These are phyloP conservation scores for Diaporthe ampelina DNA, from an alignment of 2,329 filamentous ascomycete genomes.

Conservation along the genomic window DNA sequence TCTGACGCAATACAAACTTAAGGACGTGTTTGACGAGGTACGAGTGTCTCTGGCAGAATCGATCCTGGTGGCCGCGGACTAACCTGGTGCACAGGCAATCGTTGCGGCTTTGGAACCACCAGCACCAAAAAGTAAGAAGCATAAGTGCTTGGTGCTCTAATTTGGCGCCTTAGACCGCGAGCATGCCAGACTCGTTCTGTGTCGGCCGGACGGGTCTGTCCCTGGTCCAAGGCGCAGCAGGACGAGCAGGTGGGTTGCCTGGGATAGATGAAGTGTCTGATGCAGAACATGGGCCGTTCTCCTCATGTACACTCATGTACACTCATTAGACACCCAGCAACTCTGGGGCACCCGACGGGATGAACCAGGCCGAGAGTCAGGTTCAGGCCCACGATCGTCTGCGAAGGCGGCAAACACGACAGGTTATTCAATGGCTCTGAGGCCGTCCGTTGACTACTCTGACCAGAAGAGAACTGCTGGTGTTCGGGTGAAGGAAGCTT, in stretches of 20 bases:
- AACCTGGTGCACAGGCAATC: slow-evolving; percentile 76
- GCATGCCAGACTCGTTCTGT: slow-evolving; percentile 12
- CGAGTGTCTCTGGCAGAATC: slow-evolving; percentile 46
- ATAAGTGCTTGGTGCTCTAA: slow-evolving; percentile 80
- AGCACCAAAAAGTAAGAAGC: slow-evolving; percentile 81
- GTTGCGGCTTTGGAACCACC: slow-evolving; percentile 94
- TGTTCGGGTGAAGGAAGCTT: slow-evolving; percentile 33
- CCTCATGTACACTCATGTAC: slow-evolving; percentile 17
- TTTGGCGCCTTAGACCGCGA: slow-evolving; percentile 18
- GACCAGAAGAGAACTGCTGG: slow-evolving; percentile 33
- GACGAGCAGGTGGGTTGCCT: slow-evolving; percentile 34
- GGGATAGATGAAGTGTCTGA: slow-evolving; percentile 37
- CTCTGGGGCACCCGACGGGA: slow-evolving; percentile 24
- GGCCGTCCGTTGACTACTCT: slow-evolving; percentile 21
- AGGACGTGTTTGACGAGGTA: slow-evolving; percentile 99
- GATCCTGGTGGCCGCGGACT: slow-evolving; percentile 42
- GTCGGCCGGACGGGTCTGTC: slow-evolving; percentile 6
- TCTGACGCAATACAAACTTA: slow-evolving; percentile 97
- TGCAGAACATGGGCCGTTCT: slow-evolving; percentile 33
- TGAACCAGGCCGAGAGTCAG: slow-evolving; percentile 30
- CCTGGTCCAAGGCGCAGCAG: slow-evolving; percentile 26
- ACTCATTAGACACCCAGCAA: slow-evolving; percentile 30
- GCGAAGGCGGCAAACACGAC: slow-evolving; percentile 34
- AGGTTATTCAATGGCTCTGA: slow-evolving; percentile 7
- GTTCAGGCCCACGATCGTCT: slow-evolving; percentile 28